Percentiles rank a stretch among this genome's conserved stretches.
Evolutionary conservation across 148 eudicot species (phyloP).

Genomic region (Chenopodium berlandieri): DNA sequence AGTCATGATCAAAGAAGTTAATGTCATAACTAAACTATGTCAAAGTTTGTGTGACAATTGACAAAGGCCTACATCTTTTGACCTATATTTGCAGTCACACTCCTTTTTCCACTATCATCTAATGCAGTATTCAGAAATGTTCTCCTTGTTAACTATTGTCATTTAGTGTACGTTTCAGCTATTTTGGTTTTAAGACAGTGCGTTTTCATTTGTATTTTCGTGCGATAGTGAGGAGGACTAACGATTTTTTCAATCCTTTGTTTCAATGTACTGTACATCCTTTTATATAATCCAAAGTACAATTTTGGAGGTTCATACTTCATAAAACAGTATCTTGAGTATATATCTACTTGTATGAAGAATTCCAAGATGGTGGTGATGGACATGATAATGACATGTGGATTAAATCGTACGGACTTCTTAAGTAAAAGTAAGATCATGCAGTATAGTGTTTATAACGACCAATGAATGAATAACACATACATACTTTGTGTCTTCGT

Average conservation of each 20-base stretch:
- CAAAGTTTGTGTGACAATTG: background rate
- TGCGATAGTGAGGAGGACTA: background rate
- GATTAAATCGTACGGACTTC: no score
- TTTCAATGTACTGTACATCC: background rate
- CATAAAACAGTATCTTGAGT: background rate
- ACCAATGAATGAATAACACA: no score
- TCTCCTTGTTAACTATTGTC: background rate
- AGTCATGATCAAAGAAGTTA: slow-evolving; percentile 11
- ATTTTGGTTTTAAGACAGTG: background rate
- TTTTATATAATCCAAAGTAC: background rate
- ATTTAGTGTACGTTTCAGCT: slow-evolving; percentile 10
- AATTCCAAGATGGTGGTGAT: no score
- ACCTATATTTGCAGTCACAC: background rate
- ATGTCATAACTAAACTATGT: slow-evolving; percentile 4
- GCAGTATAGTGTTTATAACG: no score
- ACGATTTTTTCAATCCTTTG: background rate
- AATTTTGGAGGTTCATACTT: background rate
- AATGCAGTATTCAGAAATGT: slow-evolving; percentile 20
- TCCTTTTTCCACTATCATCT: slow-evolving; percentile 11
- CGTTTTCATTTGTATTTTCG: slow-evolving; percentile 3
- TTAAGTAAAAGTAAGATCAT: no score
- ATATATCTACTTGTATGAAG: no score
- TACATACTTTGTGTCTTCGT: no score
- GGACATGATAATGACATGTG: no score
- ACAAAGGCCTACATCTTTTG: background rate